A percentile compares a stretch with the other conserved stretches of the same genome.
Conservation (phyloP, 2,329 filamentous ascomycete species). For the Ascochyta viciae-villosae region DNA sequence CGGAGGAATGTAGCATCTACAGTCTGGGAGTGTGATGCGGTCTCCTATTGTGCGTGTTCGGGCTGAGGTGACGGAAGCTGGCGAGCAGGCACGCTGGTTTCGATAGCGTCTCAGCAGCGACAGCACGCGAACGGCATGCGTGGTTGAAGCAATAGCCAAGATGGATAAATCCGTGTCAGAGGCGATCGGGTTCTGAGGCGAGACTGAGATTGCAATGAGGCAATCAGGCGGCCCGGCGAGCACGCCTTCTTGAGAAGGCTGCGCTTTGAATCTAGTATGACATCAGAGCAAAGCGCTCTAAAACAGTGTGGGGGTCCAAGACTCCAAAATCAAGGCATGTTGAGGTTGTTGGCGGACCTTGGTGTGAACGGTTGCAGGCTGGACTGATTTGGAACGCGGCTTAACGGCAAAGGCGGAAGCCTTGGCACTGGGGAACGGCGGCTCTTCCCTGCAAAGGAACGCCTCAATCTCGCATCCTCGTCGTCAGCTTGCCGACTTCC, state of each 20-base stretch:
- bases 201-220: conserved; percentile 4
- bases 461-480: conserved; percentile 3
- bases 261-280: conserved; percentile 5
- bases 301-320: conserved; percentile 9
- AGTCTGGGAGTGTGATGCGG: neutral
- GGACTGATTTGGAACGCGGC: conserved; percentile 14
- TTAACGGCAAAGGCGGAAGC: conserved; percentile 13
- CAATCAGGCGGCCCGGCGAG: conserved; percentile 12
- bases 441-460: conserved; percentile 6
- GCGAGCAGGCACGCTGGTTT: neutral
- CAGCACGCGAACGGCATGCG: neutral
- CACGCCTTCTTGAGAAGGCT: conserved; percentile 14
- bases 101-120: neutral
- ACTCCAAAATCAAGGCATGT: conserved; percentile 7
- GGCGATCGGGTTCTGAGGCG: neutral
- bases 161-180: conserved; percentile 5
- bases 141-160: neutral
- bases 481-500: conserved; percentile 6
- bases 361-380: conserved; percentile 8
- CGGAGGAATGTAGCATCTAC: neutral
- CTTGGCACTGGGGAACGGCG: conserved; percentile 14
- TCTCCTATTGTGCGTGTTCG: neutral
- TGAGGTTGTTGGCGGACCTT: conserved; percentile 1
- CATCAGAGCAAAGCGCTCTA: conserved; percentile 13
- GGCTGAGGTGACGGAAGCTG: neutral